phyloP scores from a whole-genome alignment of 345 rosid species.

The Moringa oleifera region DNA sequence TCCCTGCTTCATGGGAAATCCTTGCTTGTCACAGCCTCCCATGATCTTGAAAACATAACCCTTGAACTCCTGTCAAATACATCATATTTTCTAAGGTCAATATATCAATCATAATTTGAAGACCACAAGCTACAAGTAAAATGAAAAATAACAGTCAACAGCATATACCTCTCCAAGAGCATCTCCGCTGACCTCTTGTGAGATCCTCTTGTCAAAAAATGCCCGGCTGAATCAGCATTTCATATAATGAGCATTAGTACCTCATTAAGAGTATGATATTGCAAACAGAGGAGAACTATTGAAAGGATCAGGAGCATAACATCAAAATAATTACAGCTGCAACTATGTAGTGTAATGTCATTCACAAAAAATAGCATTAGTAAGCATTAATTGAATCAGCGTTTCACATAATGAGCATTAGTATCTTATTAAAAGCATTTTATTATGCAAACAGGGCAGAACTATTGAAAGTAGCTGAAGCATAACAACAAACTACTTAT shows the following conservation, averaged over 20 bases:
- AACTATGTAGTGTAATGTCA: too few species aligned
- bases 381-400: too few species aligned
- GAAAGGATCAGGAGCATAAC: too few species aligned
- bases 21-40: conserved; percentile 69
- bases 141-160: neutral
- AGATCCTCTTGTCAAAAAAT: conserved; percentile 67
- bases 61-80: conserved; percentile 43
- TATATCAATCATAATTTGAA: neutral
- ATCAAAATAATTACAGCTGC: neutral
- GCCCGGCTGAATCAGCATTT: conserved; percentile 40
- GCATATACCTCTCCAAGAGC: conserved; percentile 58
- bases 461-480: too few species aligned
- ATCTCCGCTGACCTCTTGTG: conserved; percentile 80
- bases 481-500: too few species aligned
- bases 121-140: neutral
- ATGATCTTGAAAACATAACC: conserved; percentile 62
- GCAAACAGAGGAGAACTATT: too few species aligned
- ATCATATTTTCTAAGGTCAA: neutral
- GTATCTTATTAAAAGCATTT: neutral
- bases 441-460: too few species aligned
- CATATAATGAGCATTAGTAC: neutral
- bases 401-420: neutral
- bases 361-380: too few species aligned
- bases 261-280: neutral
- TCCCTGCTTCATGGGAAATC: conserved; percentile 70